Evolutionary conservation across 371 early-diverging fungal genomes (phyloP), one percentile per base, ranked within the genome.

Genomic region (Lichtheimia ramosa): DNA sequence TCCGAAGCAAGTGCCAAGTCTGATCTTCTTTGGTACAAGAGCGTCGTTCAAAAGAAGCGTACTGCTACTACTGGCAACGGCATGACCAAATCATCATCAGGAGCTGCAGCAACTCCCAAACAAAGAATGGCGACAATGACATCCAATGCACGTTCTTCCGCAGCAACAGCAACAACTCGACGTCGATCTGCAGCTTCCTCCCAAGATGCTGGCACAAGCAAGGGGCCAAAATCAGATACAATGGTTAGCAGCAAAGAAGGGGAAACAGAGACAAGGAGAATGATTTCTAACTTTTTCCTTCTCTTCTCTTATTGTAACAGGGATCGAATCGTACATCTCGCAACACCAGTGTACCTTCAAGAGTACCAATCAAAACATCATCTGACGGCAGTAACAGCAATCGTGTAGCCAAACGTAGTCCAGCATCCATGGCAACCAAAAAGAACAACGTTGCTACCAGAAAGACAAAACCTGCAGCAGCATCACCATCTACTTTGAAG

Each of bases 1-100:
- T 62, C 62, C 13, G 25, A 41, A 20, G 56, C 56, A 14, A 53
- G 42, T 56, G 61, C 59, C 39, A 43, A 66, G 42, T 58, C 43
- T 6, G 62, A 66, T 24, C 27, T 58, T 18, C 25, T 25, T 12
- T 58, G 61, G 58, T 43, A 43, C 7, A 8, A 55, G 18, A 39
- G 54, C 15, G 13, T 48, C 10, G 53, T 54, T 14, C 41, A 58
- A 39, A 39, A 58, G 16, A 48, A 53, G 14, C 18, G 10, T 1
- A 2, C 34, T 34, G 34, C 53, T 43, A 5, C 15, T 15, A 34
- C 43, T 48, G 43, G 41, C 25, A 51, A 43, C 42, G 54, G 59
- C 24, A 40, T 28, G 27, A 27, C 50, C 14, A 41, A 51, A 15
- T 39, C 46, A 15, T 39, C 56, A 21, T 4, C 59, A 21, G 48